These are phyloP conservation scores for Apiotrichum porosum DNA, from an alignment of 1,284 basidiomycete genomes.

Conservation along the genomic window DNA sequence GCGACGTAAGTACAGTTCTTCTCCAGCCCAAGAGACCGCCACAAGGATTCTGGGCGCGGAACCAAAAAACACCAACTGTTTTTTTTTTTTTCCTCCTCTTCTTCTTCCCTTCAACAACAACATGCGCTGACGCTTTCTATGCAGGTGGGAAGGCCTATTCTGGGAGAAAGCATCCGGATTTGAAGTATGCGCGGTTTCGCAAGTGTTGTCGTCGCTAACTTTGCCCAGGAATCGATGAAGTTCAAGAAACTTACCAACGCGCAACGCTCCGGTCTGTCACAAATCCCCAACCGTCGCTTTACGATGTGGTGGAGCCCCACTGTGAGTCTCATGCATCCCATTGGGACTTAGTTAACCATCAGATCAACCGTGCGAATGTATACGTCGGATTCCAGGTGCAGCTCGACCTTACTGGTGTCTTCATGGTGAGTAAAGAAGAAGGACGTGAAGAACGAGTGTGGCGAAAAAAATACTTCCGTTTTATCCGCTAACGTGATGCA, in stretches of 20 bases:
- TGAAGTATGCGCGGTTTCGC: too few relatives aligned
- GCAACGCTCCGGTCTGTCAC: slow-evolving; percentile 62
- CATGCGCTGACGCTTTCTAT: background rate
- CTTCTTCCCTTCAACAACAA: too few relatives aligned
- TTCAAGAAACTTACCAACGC: slow-evolving; percentile 70
- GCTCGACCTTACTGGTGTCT: slow-evolving; percentile 77
- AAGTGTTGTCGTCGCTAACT: too few relatives aligned
- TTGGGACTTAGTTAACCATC: too few relatives aligned
- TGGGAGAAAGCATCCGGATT: slow-evolving; percentile 70
- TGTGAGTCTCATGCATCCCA: too few relatives aligned
- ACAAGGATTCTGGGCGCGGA: background rate
- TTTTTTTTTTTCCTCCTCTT: background rate
- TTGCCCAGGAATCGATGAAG: slow-evolving; percentile 79
- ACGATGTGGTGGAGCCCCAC: slow-evolving; percentile 98
- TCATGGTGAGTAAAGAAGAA: too few relatives aligned
- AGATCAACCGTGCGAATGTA: slow-evolving; percentile 76
- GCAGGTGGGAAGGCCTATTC: slow-evolving; percentile 71
- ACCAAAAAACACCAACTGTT: background rate
- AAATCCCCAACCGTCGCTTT: slow-evolving; percentile 98
- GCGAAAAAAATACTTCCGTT: too few relatives aligned
- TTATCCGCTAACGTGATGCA: too few relatives aligned
- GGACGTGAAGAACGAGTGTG: too few relatives aligned
- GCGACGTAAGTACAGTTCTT: slow-evolving; percentile 43
- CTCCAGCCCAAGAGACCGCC: background rate
- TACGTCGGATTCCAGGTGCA: slow-evolving; percentile 66